Conservation (phyloP, 164 flowering plant genomes). For the Santalum album region DNA sequence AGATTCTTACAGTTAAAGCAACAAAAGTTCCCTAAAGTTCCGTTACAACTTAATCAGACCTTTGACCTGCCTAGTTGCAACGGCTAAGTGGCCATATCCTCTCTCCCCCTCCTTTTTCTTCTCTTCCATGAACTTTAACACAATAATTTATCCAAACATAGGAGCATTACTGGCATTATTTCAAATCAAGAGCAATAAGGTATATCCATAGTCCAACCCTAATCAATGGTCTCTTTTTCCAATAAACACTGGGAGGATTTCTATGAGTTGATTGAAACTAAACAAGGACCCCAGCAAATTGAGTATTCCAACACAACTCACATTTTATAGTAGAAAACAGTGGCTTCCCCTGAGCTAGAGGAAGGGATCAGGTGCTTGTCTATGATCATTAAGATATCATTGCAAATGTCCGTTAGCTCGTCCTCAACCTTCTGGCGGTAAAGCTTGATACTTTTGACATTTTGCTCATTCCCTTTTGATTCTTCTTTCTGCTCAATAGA, state of each 20-base stretch:
- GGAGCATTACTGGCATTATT: no score
- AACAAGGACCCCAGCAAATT: not conserved
- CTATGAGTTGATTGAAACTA: not conserved
- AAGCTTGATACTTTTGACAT: constrained; percentile 56
- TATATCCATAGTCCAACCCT: no score
- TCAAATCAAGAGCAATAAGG: no score
- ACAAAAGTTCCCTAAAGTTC: no score
- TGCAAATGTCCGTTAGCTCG: constrained; percentile 72
- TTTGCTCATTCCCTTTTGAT: constrained; percentile 69
- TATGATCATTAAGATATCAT: constrained; percentile 61
- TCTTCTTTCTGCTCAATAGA: constrained; percentile 91
- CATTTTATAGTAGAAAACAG: constrained; percentile 87
- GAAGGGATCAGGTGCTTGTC: constrained; percentile 75
- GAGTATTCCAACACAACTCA: constrained; percentile 24
- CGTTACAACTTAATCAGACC: not conserved
- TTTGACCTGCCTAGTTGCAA: not conserved
- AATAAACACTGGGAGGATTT: not conserved
- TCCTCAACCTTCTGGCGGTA: constrained; percentile 82
- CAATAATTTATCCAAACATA: no score
- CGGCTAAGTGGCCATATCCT: no score
- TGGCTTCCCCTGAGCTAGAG: constrained; percentile 65
- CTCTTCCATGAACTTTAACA: no score
- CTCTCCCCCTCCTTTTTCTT: no score
- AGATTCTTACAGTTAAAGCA: no score
- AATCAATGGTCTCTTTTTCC: no score